A percentile compares a stretch with the other conserved stretches of the same genome.
phyloP scores from a whole-genome alignment of 1,284 basidiomycete species.

The Tylopilus sp. region DNA sequence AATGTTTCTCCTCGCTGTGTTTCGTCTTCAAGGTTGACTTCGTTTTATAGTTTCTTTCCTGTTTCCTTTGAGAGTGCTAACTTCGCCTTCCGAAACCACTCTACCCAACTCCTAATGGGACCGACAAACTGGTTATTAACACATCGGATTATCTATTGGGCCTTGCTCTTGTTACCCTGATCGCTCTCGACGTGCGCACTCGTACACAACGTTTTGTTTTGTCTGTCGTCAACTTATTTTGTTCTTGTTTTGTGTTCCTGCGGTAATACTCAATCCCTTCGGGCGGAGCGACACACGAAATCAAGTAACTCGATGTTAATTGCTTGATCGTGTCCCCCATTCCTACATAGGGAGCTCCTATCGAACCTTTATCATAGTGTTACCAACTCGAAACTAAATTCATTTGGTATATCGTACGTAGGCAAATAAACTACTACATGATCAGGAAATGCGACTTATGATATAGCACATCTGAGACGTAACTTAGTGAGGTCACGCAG shows the following conservation, averaged over 20 bases:
- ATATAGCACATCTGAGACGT: constrained; percentile 11
- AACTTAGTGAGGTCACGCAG: constrained; percentile 11
- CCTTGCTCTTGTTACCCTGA: constrained; percentile 36
- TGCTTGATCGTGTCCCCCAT: constrained; percentile 11
- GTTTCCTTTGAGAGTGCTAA: constrained; percentile 18
- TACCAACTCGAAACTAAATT: constrained; percentile 5
- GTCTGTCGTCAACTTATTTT: constrained; percentile 31
- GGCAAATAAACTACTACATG: too few relatives aligned
- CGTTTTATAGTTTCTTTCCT: constrained; percentile 22
- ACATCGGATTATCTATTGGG: constrained; percentile 35
- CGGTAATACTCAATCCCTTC: constrained; percentile 1
- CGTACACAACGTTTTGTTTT: constrained; percentile 36
- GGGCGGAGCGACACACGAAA: constrained; percentile 13
- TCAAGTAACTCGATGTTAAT: constrained; percentile 16
- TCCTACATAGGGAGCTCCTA: constrained; percentile 10
- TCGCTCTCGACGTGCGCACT: constrained; percentile 38
- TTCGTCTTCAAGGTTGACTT: constrained; percentile 10
- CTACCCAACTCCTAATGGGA: constrained; percentile 18
- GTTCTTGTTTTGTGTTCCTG: constrained; percentile 33
- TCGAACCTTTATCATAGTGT: constrained; percentile 1
- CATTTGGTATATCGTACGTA: constrained; percentile 14
- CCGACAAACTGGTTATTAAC: constrained; percentile 30
- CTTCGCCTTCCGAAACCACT: constrained; percentile 18
- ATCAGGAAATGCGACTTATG: not conserved
- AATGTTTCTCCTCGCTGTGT: constrained; percentile 20